Evolutionary conservation across 2,329 filamentous ascomycete genomes (phyloP).

Genomic region (Zopfia rhizophila): DNA sequence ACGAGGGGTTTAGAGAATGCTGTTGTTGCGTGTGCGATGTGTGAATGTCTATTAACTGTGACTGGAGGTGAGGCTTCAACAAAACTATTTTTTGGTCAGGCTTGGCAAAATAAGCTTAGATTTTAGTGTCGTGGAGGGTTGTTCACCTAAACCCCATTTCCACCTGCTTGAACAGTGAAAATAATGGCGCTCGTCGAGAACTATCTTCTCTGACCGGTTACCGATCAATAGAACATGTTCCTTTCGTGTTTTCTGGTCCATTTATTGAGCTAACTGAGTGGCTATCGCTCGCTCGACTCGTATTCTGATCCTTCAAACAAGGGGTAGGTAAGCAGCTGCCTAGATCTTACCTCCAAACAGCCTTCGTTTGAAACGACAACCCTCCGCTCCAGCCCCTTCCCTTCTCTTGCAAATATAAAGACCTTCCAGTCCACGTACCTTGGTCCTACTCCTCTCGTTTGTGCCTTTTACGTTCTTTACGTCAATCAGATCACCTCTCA

Average conservation of each 20-base stretch:
- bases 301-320: not conserved
- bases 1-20: no score
- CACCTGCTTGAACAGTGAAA: no score
- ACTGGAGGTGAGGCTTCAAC: not conserved
- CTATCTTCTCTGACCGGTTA: no score
- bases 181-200: no score
- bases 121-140: slow-evolving; percentile 37
- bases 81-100: slow-evolving; percentile 14
- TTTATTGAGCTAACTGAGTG: not conserved
- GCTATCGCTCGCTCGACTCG: no score
- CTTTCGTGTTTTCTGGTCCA: no score
- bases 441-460: slow-evolving; percentile 9
- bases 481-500: slow-evolving; percentile 6
- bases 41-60: not conserved
- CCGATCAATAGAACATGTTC: no score
- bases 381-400: slow-evolving; percentile 27
- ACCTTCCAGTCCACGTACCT: slow-evolving; percentile 2
- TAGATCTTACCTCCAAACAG: slow-evolving; percentile 31
- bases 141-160: not conserved
- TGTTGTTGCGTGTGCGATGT: no score
- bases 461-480: slow-evolving; percentile 6
- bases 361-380: slow-evolving; percentile 23
- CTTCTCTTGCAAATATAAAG: slow-evolving; percentile 18
- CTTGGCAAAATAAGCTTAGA: slow-evolving; percentile 39
- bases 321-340: slow-evolving; percentile 34